phyloP scores from a whole-genome alignment of 768 basidiomycete genomes.

The Boletellus ananiceps region DNA sequence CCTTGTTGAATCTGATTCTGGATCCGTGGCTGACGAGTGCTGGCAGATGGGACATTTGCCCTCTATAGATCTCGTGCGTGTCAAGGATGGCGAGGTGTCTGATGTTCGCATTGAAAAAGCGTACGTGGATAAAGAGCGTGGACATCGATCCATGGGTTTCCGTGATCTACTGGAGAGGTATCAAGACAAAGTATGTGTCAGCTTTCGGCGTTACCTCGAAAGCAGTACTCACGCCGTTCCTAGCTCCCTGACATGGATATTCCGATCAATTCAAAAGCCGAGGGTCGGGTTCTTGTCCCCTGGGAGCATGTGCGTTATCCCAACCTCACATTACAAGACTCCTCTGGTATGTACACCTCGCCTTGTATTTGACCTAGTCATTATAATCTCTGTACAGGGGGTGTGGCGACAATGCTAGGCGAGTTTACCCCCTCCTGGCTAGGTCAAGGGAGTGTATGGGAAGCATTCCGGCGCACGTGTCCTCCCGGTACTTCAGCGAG shows the following conservation, averaged over 20 bases:
- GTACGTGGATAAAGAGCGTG: conserved; percentile 62
- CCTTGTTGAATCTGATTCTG: not conserved
- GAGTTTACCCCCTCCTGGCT: conserved; percentile 81
- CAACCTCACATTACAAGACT: conserved; percentile 54
- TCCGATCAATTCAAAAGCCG: conserved; percentile 88
- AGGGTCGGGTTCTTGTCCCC: conserved; percentile 88
- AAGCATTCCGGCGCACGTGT: conserved; percentile 91
- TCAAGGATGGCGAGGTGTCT: conserved; percentile 57
- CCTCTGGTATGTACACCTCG: conserved; percentile 25
- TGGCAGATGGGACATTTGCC: conserved; percentile 69
- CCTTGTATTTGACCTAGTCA: not conserved
- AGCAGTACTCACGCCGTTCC: not conserved
- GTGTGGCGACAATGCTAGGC: conserved; percentile 53
- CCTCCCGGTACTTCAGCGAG: conserved; percentile 73
- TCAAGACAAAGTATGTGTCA: conserved; percentile 48
- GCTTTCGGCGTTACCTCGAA: not conserved
- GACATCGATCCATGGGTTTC: conserved; percentile 77
- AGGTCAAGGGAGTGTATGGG: conserved; percentile 85
- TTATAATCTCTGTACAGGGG: conserved; percentile 31
- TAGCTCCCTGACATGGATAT: conserved; percentile 94
- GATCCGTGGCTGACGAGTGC: not conserved
- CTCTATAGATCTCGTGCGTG: conserved; percentile 82
- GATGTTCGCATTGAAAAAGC: conserved; percentile 53
- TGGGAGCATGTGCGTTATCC: conserved; percentile 81
- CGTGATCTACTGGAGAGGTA: conserved; percentile 71